These are phyloP conservation scores for Fonsecaea monophora DNA, from an alignment of 2,329 filamentous ascomycete genomes.

Conservation along the genomic window DNA sequence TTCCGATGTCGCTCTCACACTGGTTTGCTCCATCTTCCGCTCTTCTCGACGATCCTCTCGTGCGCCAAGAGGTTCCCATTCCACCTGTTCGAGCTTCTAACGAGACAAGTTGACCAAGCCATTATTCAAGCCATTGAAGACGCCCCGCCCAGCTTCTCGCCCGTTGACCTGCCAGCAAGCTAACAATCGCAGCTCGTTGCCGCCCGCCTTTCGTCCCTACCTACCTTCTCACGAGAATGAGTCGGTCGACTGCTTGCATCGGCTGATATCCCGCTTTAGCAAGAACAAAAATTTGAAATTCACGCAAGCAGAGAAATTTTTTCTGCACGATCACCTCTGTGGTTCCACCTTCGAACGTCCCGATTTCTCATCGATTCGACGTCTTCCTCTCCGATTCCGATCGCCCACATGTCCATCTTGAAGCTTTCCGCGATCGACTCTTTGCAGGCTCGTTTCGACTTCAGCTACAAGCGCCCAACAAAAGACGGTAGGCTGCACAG, in stretches of 20 bases:
- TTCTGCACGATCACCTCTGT: background rate
- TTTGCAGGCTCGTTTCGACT: background rate
- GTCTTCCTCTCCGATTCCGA: background rate
- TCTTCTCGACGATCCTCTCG: constrained; percentile 2
- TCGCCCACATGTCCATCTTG: background rate
- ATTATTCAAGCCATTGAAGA: background rate
- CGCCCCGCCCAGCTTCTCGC: background rate
- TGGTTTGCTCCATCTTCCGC: background rate
- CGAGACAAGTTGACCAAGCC: too few relatives aligned
- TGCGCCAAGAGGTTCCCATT: background rate
- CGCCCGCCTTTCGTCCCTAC: background rate
- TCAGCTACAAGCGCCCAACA: background rate
- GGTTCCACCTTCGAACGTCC: background rate
- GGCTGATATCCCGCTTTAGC: constrained; percentile 2
- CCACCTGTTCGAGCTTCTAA: too few relatives aligned
- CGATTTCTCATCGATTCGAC: background rate
- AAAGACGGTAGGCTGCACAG: background rate
- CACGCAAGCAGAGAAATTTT: background rate
- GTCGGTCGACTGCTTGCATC: constrained; percentile 12
- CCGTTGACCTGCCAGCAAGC: background rate
- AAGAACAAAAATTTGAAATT: background rate
- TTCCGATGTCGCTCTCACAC: constrained; percentile 20
- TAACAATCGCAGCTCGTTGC: background rate
- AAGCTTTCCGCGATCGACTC: background rate
- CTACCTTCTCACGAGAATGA: background rate